phyloP scores from a whole-genome alignment of 331 rosid species.

The Spiraea crenata region DNA sequence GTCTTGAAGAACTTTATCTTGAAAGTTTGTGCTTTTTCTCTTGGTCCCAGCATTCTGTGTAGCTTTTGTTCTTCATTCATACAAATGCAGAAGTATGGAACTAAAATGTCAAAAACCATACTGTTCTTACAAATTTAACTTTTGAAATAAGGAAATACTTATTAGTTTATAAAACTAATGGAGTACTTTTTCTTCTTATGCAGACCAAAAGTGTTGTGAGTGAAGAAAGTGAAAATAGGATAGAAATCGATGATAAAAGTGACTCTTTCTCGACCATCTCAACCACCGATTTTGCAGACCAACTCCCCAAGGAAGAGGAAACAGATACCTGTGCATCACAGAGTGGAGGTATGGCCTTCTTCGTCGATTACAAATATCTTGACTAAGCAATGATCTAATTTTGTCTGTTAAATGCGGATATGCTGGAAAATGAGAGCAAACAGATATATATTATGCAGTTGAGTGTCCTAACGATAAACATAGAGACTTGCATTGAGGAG shows the following conservation, averaged over 20 bases:
- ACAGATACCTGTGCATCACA: conserved; percentile 23
- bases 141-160: conserved; percentile 19
- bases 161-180: conserved; percentile 23
- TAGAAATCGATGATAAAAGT: conserved; percentile 33
- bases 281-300: conserved; percentile 29
- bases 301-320: conserved; percentile 30
- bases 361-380: neutral
- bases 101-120: neutral
- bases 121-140: neutral
- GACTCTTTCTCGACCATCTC: conserved; percentile 32
- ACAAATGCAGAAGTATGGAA: neutral
- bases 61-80: neutral
- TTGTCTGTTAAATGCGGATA: neutral
- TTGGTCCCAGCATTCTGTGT: neutral
- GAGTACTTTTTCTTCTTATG: conserved; percentile 18
- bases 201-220: conserved; percentile 46
- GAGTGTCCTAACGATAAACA: too few species aligned
- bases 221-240: conserved; percentile 37
- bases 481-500: conserved; percentile 1
- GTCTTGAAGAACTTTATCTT: neutral
- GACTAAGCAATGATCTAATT: neutral
- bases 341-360: conserved; percentile 48
- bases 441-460: neutral
- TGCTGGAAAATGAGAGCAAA: neutral
- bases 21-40: neutral